Evolutionary conservation across 2,329 filamentous ascomycete species (phyloP).

Genomic region (Colletotrichum gigasporum): DNA sequence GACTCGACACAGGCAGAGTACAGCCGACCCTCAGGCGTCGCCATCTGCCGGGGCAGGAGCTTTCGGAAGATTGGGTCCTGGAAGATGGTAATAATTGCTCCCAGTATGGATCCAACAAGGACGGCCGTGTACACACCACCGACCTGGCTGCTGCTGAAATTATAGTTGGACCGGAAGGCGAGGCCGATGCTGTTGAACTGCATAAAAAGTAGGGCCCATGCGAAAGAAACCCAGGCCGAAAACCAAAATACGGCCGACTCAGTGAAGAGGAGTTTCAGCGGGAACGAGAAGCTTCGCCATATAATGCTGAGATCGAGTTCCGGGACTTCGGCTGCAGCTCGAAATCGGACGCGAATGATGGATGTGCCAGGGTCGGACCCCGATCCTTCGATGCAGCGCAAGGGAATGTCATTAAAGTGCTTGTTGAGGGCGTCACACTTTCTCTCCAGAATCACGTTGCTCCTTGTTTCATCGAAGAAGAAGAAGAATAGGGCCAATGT

Average conservation of each 20-base stretch:
- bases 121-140: constrained; percentile 69
- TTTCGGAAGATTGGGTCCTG: constrained; percentile 66
- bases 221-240: constrained; percentile 76
- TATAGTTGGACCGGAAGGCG: constrained; percentile 70
- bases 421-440: constrained; percentile 68
- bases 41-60: constrained; percentile 44
- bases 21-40: constrained; percentile 67
- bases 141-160: constrained; percentile 66
- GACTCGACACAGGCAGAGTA: constrained; percentile 72
- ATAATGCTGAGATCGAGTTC: constrained; percentile 37
- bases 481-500: constrained; percentile 65
- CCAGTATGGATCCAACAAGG: constrained; percentile 52
- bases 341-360: neutral
- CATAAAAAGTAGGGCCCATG: constrained; percentile 76
- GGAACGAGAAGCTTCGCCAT: constrained; percentile 40
- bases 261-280: constrained; percentile 58
- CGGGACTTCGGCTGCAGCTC: constrained; percentile 18
- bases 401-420: neutral
- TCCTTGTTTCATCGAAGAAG: constrained; percentile 74
- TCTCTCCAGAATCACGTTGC: constrained; percentile 69
- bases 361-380: too few relatives aligned
- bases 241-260: constrained; percentile 73
- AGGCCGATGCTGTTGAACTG: constrained; percentile 66
- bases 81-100: constrained; percentile 62
- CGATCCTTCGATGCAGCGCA: neutral